phyloP scores from a whole-genome alignment of 495 filamentous ascomycete species.

The Hyaloscypha finlandica region DNA sequence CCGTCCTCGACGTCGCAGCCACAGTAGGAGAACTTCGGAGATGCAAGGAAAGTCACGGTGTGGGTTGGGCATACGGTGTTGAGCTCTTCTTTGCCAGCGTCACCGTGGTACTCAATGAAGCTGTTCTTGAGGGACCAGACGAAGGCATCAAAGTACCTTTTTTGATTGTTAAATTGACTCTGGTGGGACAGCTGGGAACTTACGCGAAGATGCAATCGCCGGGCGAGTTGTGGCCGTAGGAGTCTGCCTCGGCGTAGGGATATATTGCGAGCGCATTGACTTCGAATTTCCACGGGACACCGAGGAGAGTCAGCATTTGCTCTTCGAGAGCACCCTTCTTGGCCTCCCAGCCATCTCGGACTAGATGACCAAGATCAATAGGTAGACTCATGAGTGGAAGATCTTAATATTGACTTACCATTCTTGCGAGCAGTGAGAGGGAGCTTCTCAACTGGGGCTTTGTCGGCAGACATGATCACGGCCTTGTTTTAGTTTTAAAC shows the following conservation, averaged over 20 bases:
- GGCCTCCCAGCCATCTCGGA: slow-evolving; percentile 54
- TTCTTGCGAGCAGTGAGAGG: slow-evolving; percentile 56
- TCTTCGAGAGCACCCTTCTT: slow-evolving; percentile 46
- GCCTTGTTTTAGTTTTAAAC: neutral
- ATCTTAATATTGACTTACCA: slow-evolving; percentile 34
- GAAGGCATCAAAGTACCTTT: slow-evolving; percentile 48
- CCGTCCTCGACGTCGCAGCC: slow-evolving; percentile 48
- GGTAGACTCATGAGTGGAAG: neutral
- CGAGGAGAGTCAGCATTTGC: slow-evolving; percentile 44
- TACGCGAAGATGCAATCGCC: slow-evolving; percentile 49
- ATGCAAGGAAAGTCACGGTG: slow-evolving; percentile 48
- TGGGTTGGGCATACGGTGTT: slow-evolving; percentile 47
- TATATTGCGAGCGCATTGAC: slow-evolving; percentile 48
- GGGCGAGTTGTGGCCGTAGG: slow-evolving; percentile 46
- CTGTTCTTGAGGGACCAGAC: slow-evolving; percentile 41
- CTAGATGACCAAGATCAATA: slow-evolving; percentile 32
- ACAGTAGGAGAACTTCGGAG: slow-evolving; percentile 44
- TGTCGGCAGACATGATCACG: slow-evolving; percentile 18
- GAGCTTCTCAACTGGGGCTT: slow-evolving; percentile 47
- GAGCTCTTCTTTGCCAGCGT: slow-evolving; percentile 45
- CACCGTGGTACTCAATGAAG: slow-evolving; percentile 37
- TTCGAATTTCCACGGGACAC: slow-evolving; percentile 49
- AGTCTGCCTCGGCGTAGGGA: slow-evolving; percentile 47
- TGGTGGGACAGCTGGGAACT: slow-evolving; percentile 10
- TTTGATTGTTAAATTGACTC: slow-evolving; percentile 1